Conservation (phyloP, 176 grass and related monocot species). For the Hyparrhenia diplandra region DNA sequence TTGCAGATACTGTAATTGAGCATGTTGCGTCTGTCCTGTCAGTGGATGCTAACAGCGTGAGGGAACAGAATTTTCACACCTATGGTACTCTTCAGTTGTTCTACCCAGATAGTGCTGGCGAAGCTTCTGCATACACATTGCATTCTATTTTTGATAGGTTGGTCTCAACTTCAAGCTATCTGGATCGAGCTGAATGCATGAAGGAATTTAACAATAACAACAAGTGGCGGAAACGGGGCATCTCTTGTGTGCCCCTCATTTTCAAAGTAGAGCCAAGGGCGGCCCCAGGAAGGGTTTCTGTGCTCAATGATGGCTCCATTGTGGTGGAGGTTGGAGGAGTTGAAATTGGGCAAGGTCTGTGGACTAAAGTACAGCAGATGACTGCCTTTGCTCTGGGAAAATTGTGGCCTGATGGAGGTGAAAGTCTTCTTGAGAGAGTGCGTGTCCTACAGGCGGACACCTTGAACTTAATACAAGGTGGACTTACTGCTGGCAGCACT, state of each 20-base stretch:
- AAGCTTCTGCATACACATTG: slow-evolving; percentile 56
- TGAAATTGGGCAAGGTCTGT: slow-evolving; percentile 75
- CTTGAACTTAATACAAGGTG: slow-evolving; percentile 66
- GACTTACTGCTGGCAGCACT: slow-evolving; percentile 58
- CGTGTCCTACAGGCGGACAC: slow-evolving; percentile 75
- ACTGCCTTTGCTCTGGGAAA: slow-evolving; percentile 40
- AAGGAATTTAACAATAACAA: slow-evolving; percentile 45
- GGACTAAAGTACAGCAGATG: slow-evolving; percentile 86
- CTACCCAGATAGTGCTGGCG: slow-evolving; percentile 44
- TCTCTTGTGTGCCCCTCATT: slow-evolving; percentile 53
- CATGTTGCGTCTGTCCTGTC: slow-evolving; percentile 62
- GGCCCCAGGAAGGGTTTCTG: slow-evolving; percentile 64
- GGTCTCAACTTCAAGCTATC: slow-evolving; percentile 35
- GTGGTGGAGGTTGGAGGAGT: slow-evolving; percentile 77
- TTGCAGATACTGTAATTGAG: slow-evolving; percentile 74
- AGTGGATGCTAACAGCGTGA: slow-evolving; percentile 40
- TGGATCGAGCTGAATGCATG: slow-evolving; percentile 40
- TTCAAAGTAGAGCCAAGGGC: slow-evolving; percentile 30
- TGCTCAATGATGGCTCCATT: slow-evolving; percentile 69
- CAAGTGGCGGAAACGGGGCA: slow-evolving; percentile 72
- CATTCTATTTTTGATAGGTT: slow-evolving; percentile 62
- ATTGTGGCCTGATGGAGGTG: slow-evolving; percentile 43
- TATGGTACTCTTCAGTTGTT: slow-evolving; percentile 49
- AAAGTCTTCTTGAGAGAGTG: slow-evolving; percentile 57
- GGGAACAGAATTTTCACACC: slow-evolving; percentile 66